phyloP scores from a whole-genome alignment of 352 stramenopile species.

The Globisporangium paroecandrum region DNA sequence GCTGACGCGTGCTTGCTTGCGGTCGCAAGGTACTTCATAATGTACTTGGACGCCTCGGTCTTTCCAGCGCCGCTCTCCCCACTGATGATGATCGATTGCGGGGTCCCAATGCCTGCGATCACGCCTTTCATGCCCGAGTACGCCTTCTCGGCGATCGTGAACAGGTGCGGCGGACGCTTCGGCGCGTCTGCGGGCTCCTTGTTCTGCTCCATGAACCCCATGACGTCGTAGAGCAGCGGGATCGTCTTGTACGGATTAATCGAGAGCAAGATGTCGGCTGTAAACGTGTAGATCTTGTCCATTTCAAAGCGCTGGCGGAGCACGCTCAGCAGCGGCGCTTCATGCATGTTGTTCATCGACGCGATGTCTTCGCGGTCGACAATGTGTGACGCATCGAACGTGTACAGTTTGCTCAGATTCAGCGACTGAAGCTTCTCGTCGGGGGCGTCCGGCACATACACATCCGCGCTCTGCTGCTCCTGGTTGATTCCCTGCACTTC shows the following conservation, averaged over 20 bases:
- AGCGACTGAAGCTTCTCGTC: constrained; percentile 64
- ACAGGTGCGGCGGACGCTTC: constrained; percentile 62
- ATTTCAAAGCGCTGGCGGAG: constrained; percentile 75
- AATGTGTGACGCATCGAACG: constrained; percentile 82
- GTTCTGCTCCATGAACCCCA: constrained; percentile 64
- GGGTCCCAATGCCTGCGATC: constrained; percentile 42
- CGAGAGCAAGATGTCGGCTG: constrained; percentile 76
- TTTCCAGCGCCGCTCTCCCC: constrained; percentile 92
- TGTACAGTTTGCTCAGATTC: constrained; percentile 51
- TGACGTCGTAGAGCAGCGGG: constrained; percentile 75
- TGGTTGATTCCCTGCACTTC: constrained; percentile 53
- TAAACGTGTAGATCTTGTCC: constrained; percentile 87
- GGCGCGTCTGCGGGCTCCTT: constrained; percentile 23
- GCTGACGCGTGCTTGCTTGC: constrained; percentile 54
- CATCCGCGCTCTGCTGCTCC: constrained; percentile 46
- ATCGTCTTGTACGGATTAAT: constrained; percentile 88
- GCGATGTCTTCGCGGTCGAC: constrained; percentile 83
- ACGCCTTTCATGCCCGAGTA: constrained; percentile 70
- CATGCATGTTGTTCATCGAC: constrained; percentile 90
- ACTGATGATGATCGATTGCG: constrained; percentile 94
- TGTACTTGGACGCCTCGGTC: constrained; percentile 94
- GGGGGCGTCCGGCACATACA: constrained; percentile 57
- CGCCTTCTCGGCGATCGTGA: constrained; percentile 77
- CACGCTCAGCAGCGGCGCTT: constrained; percentile 76
- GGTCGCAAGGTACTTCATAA: constrained; percentile 84